Evolutionary conservation across 2,329 filamentous ascomycete species (phyloP), one percentile per base, ranked within the genome.

Genomic region (Talaromyces rugulosus): DNA sequence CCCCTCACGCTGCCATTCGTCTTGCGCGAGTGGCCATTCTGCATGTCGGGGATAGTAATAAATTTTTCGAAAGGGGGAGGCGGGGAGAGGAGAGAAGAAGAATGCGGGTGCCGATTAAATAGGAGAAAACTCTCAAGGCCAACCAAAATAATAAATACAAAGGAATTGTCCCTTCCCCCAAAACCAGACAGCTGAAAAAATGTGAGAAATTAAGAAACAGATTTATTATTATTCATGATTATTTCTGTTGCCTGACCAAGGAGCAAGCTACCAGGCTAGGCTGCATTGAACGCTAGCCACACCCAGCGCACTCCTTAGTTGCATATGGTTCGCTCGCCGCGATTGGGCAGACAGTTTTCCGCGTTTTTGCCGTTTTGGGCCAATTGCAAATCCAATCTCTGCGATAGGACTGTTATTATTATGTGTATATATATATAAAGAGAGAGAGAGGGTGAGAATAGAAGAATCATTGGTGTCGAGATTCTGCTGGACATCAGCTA

Each of bases 1-100:
- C 61, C 59, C 61, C 66, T 68, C 59, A 72, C 62, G 60, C 70
- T 74, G 66, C 69, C 50, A 53, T 53, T 53, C 62, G 71, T 72
- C 66, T 66, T 72, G 59, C 64, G 69, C 31, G 63, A 63, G 55
- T 64, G 64, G 52, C 64, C 63, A 63, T 68, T 65, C 58, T 65
- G 63, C 66, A 67, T 69, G 55, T 61, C 59, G 58, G 9, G 27
- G 44, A 36, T 2, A 42, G 16, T 31, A 12, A 14, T 42, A 12
- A 12, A 11, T 23, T 40, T 58, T 14, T 42, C 27, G 36, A n/a
- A 58, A n/a, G 30, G 30, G 18, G 18, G 31, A 52, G 34, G 27
- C 27, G 50, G 18, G 27, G 42, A n/a, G 50, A 52, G 33, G 50
- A 14, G 27, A n/a, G n/a, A n/a, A n/a, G n/a, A n/a, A n/a, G n/a